Conservation (phyloP, 2,329 filamentous ascomycete species). For the Diaporthe aspalathi region DNA sequence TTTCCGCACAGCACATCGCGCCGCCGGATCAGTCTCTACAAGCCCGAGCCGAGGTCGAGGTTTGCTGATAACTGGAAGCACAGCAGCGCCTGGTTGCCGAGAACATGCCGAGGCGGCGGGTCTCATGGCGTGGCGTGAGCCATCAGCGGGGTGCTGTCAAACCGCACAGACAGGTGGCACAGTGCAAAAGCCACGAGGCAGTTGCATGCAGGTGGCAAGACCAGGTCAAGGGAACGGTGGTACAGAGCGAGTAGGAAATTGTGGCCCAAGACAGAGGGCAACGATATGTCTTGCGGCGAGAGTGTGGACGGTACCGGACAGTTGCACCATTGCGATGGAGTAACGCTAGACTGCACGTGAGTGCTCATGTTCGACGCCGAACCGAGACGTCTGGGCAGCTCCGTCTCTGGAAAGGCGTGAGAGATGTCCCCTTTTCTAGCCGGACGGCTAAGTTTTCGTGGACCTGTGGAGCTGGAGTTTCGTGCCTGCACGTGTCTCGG, state of each 20-base stretch:
- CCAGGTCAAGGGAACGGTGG: conserved; percentile 6
- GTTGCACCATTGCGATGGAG: conserved; percentile 19
- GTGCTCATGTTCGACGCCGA: conserved; percentile 39
- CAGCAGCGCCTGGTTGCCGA: neutral
- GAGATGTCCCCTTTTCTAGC: neutral
- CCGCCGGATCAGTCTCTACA: neutral
- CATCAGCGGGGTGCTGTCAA: conserved; percentile 25
- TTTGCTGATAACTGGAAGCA: neutral
- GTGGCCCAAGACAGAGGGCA: conserved; percentile 33
- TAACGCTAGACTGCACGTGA: conserved; percentile 29
- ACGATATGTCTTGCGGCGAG: conserved; percentile 21
- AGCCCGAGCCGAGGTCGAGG: neutral
- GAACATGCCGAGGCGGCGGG: neutral
- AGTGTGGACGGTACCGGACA: conserved; percentile 5
- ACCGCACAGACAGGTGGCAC: conserved; percentile 27
- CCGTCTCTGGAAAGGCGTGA: neutral
- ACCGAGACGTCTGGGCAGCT: conserved; percentile 30
- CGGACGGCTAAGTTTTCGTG: neutral
- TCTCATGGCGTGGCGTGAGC: neutral
- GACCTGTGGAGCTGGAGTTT: conserved; percentile 6
- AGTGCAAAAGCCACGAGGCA: conserved; percentile 28
- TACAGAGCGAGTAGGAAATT: conserved; percentile 35
- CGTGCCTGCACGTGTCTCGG: conserved; percentile 30
- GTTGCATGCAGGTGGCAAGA: conserved; percentile 17
- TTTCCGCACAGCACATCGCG: neutral